Conservation (phyloP, 1,284 basidiomycete genomes). For the Gymnopus androsaceus region DNA sequence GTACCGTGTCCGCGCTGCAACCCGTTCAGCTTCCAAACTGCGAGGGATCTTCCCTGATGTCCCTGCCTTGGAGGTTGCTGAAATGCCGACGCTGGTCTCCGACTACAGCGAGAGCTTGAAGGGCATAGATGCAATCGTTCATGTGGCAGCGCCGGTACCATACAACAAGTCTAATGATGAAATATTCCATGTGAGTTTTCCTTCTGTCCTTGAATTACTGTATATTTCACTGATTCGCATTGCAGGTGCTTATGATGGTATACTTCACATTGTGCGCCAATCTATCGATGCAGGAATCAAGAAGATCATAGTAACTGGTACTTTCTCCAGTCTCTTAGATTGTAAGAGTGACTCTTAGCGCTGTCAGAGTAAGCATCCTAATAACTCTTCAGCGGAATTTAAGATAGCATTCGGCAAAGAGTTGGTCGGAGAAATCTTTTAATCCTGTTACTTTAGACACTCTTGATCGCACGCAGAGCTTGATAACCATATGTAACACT, state of each 20-base stretch:
- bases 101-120: constrained; percentile 32
- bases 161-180: constrained; percentile 4
- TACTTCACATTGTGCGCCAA: constrained; percentile 33
- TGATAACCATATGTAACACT: constrained; percentile 23
- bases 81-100: constrained; percentile 28
- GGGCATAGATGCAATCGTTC: constrained; percentile 20
- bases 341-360: constrained; percentile 19
- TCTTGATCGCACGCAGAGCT: constrained; percentile 16
- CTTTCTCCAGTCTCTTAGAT: constrained; percentile 28
- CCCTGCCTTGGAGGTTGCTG: not conserved
- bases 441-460: constrained; percentile 23
- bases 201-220: not conserved
- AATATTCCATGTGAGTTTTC: not conserved
- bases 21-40: constrained; percentile 9
- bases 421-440: constrained; percentile 14
- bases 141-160: constrained; percentile 5
- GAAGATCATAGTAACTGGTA: constrained; percentile 36
- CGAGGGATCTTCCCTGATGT: constrained; percentile 7
- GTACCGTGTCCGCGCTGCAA: constrained; percentile 13
- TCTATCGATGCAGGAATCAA: constrained; percentile 32
- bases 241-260: constrained; percentile 26
- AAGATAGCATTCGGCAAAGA: constrained; percentile 9
- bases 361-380: not conserved
- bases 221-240: not conserved
- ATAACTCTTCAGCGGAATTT: constrained; percentile 7